Evolutionary conservation across 768 basidiomycete genomes (phyloP).

Genomic region (Mycena alexandri): DNA sequence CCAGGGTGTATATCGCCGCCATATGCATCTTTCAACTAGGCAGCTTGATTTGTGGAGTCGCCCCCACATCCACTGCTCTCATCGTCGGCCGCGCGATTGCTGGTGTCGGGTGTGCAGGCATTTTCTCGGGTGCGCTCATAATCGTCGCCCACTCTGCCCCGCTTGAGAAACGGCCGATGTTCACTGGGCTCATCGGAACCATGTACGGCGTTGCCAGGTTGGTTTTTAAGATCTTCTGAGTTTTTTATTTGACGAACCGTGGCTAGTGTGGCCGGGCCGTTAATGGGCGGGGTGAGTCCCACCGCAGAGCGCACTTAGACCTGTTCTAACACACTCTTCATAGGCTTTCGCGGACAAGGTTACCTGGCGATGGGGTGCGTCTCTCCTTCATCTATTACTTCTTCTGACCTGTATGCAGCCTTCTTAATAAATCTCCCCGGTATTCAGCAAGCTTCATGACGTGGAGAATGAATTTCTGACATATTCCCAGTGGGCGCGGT

Average conservation of each 20-base stretch:
- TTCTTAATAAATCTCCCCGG: constrained; percentile 51
- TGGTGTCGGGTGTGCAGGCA: constrained; percentile 59
- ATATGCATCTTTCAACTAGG: constrained; percentile 59
- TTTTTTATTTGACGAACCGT: neutral
- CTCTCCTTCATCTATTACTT: neutral
- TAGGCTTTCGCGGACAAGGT: constrained; percentile 36
- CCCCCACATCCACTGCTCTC: constrained; percentile 42
- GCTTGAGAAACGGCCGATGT: constrained; percentile 45
- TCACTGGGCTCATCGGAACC: constrained; percentile 55
- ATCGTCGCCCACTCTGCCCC: constrained; percentile 46
- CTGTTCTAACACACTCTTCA: neutral
- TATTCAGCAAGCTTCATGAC: too few species aligned
- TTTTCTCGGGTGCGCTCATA: constrained; percentile 39
- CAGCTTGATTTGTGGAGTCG: constrained; percentile 55
- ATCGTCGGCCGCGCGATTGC: constrained; percentile 60
- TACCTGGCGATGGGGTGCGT: constrained; percentile 51
- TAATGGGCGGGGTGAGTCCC: constrained; percentile 43
- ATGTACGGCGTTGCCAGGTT: constrained; percentile 26
- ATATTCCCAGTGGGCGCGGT: constrained; percentile 11
- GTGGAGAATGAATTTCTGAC: too few species aligned
- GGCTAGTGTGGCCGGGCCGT: constrained; percentile 41
- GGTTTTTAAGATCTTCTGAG: too few species aligned
- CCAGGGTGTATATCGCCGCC: constrained; percentile 35
- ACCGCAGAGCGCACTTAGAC: neutral
- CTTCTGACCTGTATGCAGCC: neutral